Conservation (phyloP, 768 basidiomycete species). For the Piloderma croceum region DNA sequence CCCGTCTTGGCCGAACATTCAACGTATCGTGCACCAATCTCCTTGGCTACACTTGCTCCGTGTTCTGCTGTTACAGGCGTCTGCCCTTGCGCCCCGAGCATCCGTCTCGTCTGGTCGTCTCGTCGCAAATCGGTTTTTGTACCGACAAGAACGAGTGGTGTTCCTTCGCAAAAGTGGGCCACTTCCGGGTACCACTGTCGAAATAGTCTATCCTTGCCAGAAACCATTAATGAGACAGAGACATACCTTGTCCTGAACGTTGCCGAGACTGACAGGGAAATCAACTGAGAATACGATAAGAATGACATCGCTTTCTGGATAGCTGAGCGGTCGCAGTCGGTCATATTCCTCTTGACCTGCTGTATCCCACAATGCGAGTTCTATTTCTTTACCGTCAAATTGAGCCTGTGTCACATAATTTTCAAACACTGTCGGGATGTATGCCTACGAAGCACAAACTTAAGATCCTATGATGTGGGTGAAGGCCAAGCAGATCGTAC, state of each 20-base stretch:
- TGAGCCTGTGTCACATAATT: constrained; percentile 87
- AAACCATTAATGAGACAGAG: background rate
- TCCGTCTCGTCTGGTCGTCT: constrained; percentile 80
- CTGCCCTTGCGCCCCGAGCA: constrained; percentile 87
- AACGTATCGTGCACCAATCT: constrained; percentile 89
- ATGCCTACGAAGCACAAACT: constrained; percentile 51
- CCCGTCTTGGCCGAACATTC: constrained; percentile 97
- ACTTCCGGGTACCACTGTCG: constrained; percentile 89
- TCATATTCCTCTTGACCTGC: constrained; percentile 98
- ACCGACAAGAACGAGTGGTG: constrained; percentile 86
- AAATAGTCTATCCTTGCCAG: constrained; percentile 6
- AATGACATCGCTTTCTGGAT: constrained; percentile 86
- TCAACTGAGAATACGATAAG: constrained; percentile 93
- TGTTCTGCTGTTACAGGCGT: constrained; percentile 77
- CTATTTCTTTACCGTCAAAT: constrained; percentile 84
- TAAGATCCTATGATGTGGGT: constrained; percentile 5
- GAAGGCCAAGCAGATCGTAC: constrained; percentile 36
- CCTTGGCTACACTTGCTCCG: constrained; percentile 78
- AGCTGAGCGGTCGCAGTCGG: constrained; percentile 76
- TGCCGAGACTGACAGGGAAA: constrained; percentile 85
- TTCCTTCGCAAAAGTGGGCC: constrained; percentile 85
- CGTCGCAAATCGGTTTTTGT: constrained; percentile 90
- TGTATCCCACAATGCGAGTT: constrained; percentile 98
- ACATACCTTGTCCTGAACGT: constrained; percentile 83
- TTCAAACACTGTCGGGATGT: constrained; percentile 92